Evolutionary conservation across 768 basidiomycete genomes (phyloP).

Genomic region (Suillus placidus): DNA sequence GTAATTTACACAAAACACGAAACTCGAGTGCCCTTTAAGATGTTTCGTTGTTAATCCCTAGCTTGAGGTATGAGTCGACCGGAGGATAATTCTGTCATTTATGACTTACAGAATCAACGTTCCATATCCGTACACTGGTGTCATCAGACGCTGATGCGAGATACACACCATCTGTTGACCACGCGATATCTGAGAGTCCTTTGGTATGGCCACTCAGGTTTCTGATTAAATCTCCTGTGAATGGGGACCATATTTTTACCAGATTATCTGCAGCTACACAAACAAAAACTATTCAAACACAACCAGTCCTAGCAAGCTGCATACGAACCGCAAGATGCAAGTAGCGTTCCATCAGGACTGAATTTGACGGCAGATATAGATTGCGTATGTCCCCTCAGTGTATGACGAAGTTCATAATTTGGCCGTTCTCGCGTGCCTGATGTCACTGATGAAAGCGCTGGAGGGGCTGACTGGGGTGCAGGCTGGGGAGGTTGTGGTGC

Average conservation of each 20-base stretch:
- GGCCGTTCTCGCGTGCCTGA: constrained; percentile 43
- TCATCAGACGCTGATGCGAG: constrained; percentile 95
- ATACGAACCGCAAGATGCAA: constrained; percentile 85
- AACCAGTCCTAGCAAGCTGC: constrained; percentile 4
- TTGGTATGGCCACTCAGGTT: constrained; percentile 76
- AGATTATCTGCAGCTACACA: constrained; percentile 73
- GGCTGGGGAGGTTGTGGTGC: constrained; percentile 41
- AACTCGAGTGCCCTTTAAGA: constrained; percentile 82
- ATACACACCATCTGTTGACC: constrained; percentile 81
- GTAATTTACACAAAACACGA: constrained; percentile 92
- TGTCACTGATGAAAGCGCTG: constrained; percentile 41
- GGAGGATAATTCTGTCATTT: constrained; percentile 12
- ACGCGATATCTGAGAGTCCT: constrained; percentile 88
- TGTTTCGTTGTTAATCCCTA: constrained; percentile 73
- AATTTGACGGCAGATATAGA: constrained; percentile 91
- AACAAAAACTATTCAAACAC: neutral
- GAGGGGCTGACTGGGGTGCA: constrained; percentile 32
- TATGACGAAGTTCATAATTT: constrained; percentile 70
- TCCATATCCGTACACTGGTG: constrained; percentile 86
- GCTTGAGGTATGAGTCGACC: constrained; percentile 5
- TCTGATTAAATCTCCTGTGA: constrained; percentile 74
- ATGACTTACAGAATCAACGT: constrained; percentile 70
- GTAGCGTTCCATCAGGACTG: constrained; percentile 80
- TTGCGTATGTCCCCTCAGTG: constrained; percentile 74
- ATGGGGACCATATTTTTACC: constrained; percentile 83